Evolutionary conservation across 495 filamentous ascomycete species (phyloP).

Genomic region (Lindgomyces ingoldianus): DNA sequence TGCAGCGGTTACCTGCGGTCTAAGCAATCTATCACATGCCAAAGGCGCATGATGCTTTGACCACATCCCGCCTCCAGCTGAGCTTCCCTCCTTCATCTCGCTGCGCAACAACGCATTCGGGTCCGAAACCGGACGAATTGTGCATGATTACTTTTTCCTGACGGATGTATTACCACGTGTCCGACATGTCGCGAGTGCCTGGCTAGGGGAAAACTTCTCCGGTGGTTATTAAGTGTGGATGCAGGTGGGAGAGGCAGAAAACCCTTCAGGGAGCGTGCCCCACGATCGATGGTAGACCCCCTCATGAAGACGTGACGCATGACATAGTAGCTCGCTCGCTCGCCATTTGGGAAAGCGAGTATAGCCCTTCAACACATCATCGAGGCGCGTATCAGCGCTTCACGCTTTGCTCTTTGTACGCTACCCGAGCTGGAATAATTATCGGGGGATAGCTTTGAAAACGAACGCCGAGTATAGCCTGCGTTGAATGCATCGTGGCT

Average conservation of each 20-base stretch:
- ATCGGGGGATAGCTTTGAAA: no score
- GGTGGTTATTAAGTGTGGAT: background rate
- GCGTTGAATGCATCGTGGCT: no score
- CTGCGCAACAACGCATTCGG: no score
- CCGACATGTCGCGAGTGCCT: constrained; percentile 4
- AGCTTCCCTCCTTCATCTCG: no score
- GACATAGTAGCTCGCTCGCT: background rate
- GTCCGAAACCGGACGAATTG: constrained; percentile 3
- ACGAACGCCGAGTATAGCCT: no score
- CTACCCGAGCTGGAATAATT: no score
- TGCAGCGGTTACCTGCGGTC: background rate
- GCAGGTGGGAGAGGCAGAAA: background rate
- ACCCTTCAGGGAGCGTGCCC: no score
- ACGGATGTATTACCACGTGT: background rate
- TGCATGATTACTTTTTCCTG: constrained; percentile 4
- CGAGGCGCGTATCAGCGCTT: no score
- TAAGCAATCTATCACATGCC: background rate
- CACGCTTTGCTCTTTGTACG: no score
- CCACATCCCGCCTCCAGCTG: no score
- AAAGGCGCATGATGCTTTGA: background rate
- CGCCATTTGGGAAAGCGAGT: background rate
- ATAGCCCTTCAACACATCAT: background rate
- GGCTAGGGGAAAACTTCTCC: background rate
- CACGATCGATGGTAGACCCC: no score
- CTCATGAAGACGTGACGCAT: background rate